Conservation (phyloP, 805 yeast species). For the Wickerhamiella hasegawae region DNA sequence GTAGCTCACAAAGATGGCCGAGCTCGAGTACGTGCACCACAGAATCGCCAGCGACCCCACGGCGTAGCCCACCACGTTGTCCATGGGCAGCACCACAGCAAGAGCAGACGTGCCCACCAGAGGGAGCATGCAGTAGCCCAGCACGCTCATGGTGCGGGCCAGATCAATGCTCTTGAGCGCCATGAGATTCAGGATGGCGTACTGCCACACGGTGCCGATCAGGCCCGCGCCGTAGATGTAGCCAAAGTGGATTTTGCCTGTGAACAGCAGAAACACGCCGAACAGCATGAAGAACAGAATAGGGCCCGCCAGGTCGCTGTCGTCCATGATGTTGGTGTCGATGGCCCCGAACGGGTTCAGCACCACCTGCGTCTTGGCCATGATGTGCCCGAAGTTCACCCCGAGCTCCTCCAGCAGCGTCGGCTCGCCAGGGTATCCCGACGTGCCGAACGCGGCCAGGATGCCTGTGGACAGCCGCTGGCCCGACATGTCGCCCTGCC, state of each 20-base stretch:
- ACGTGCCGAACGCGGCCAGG: slow-evolving; percentile 80
- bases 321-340: slow-evolving; percentile 64
- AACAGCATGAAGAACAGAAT: slow-evolving; percentile 72
- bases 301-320: slow-evolving; percentile 92
- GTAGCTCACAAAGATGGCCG: slow-evolving; percentile 81
- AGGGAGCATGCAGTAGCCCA: slow-evolving; percentile 89
- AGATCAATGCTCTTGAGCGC: slow-evolving; percentile 33
- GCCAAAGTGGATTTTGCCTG: slow-evolving; percentile 94
- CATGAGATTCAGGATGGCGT: slow-evolving; percentile 76
- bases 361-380: slow-evolving; percentile 66
- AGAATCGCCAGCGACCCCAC: slow-evolving; percentile 49
- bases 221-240: slow-evolving; percentile 93
- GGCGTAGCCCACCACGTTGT: slow-evolving; percentile 58
- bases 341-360: slow-evolving; percentile 57
- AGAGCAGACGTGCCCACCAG: slow-evolving; percentile 62
- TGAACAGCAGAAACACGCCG: slow-evolving; percentile 60
- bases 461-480: slow-evolving; percentile 51
- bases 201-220: slow-evolving; percentile 75
- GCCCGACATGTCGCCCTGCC: neutral
- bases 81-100: slow-evolving; percentile 50
- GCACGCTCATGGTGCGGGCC: slow-evolving; percentile 68
- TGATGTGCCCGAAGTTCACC: slow-evolving; percentile 77
- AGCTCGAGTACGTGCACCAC: slow-evolving; percentile 90
- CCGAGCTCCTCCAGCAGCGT: slow-evolving; percentile 87
- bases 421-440: slow-evolving; percentile 92